These are phyloP conservation scores for Psilocybe cubensis DNA, from an alignment of 768 basidiomycete genomes.

Conservation along the genomic window DNA sequence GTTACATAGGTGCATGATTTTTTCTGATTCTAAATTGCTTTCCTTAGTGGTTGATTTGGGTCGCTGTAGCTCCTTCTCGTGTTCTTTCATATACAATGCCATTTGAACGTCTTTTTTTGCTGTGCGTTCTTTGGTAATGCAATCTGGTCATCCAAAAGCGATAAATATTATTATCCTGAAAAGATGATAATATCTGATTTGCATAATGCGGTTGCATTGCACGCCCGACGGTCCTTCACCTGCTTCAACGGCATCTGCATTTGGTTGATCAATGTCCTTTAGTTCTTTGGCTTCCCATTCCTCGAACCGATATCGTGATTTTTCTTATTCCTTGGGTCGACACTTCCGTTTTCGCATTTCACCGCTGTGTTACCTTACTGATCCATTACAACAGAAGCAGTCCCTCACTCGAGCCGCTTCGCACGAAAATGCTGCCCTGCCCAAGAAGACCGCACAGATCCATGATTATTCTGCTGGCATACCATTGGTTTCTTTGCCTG, in stretches of 20 bases:
- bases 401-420: background rate
- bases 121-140: background rate
- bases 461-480: constrained; percentile 3
- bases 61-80: constrained; percentile 11
- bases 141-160: background rate
- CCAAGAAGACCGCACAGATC: background rate
- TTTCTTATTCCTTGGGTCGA: background rate
- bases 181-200: background rate
- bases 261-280: background rate
- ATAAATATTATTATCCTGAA: background rate
- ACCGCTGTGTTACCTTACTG: background rate
- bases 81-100: constrained; percentile 8
- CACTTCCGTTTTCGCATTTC: constrained; percentile 1
- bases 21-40: constrained; percentile 2
- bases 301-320: background rate
- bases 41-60: constrained; percentile 11
- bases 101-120: constrained; percentile 2
- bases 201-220: constrained; percentile 4
- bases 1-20: constrained; percentile 7
- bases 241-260: background rate
- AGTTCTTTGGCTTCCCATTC: background rate
- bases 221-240: background rate
- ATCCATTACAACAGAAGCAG: background rate
- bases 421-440: background rate
- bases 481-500: constrained; percentile 4